These are phyloP conservation scores for Fallopia convolvulus DNA, from an alignment of 148 eudicot species.

Conservation along the genomic window DNA sequence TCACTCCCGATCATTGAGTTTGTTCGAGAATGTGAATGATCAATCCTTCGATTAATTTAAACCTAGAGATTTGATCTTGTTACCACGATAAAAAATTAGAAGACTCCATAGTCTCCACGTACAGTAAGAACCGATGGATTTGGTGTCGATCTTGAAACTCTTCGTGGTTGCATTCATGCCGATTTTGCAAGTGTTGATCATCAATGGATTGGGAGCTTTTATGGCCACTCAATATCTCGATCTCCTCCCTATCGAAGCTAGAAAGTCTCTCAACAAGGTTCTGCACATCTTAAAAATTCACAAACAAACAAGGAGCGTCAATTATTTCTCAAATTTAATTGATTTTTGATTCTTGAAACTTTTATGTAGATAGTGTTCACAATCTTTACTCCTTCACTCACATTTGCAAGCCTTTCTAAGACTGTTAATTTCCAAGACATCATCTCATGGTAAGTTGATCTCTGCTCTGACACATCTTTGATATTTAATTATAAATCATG, in stretches of 20 bases:
- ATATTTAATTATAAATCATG: neutral
- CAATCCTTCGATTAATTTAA: neutral
- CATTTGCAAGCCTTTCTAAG: slow-evolving; percentile 9
- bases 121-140: neutral
- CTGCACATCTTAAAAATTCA: neutral
- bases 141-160: neutral
- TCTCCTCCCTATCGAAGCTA: neutral
- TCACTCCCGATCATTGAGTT: neutral
- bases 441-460: slow-evolving; percentile 5
- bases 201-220: slow-evolving; percentile 7
- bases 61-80: neutral
- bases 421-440: slow-evolving; percentile 13
- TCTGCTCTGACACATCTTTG: neutral
- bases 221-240: slow-evolving; percentile 1
- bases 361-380: slow-evolving; percentile 8
- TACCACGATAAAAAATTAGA: too few relatives aligned
- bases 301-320: neutral
- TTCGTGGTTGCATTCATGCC: neutral
- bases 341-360: neutral
- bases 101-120: neutral
- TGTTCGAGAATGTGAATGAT: neutral
- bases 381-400: slow-evolving; percentile 8
- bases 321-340: neutral
- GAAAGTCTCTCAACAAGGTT: slow-evolving; percentile 4
- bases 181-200: slow-evolving; percentile 4